These are phyloP conservation scores for Medicago lupulina DNA, from an alignment of 306 rosid genomes.

Conservation along the genomic window DNA sequence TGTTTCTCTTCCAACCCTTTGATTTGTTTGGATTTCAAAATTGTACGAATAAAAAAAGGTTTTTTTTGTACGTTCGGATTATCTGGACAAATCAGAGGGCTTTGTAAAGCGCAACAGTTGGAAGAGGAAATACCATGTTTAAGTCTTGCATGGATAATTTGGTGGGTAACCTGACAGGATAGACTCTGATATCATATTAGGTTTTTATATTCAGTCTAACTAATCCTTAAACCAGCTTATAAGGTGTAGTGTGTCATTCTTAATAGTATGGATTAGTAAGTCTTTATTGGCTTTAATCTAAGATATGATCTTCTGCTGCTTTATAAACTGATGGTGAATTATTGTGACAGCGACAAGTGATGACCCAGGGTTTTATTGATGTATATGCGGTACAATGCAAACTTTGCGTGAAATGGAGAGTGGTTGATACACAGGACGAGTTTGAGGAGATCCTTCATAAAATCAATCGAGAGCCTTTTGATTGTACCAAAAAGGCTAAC, in stretches of 20 bases:
- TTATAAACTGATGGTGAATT: constrained; percentile 41
- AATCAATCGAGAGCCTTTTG: constrained; percentile 62
- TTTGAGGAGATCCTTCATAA: constrained; percentile 78
- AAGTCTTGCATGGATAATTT: background rate
- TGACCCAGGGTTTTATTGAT: constrained; percentile 56
- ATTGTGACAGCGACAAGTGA: constrained; percentile 46
- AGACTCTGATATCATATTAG: background rate
- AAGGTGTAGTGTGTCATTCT: background rate
- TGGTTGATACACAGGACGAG: constrained; percentile 71
- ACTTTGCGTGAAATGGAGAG: constrained; percentile 83
- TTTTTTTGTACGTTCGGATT: too few species aligned
- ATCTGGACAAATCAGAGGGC: too few species aligned
- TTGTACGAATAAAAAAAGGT: too few species aligned
- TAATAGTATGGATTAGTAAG: background rate
- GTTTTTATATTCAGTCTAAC: background rate
- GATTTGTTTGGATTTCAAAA: too few species aligned
- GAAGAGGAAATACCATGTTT: too few species aligned
- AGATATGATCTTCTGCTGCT: too few species aligned
- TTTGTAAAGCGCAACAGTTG: too few species aligned
- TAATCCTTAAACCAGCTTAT: background rate
- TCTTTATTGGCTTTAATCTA: too few species aligned
- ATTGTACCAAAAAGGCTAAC: constrained; percentile 58
- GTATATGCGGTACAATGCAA: constrained; percentile 77
- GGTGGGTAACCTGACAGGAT: background rate
- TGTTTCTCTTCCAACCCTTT: too few species aligned